A percentile compares a stretch with the other conserved stretches of the same genome.
Conservation (phyloP, 768 basidiomycete species). For the Leccinum disarticulatum region DNA sequence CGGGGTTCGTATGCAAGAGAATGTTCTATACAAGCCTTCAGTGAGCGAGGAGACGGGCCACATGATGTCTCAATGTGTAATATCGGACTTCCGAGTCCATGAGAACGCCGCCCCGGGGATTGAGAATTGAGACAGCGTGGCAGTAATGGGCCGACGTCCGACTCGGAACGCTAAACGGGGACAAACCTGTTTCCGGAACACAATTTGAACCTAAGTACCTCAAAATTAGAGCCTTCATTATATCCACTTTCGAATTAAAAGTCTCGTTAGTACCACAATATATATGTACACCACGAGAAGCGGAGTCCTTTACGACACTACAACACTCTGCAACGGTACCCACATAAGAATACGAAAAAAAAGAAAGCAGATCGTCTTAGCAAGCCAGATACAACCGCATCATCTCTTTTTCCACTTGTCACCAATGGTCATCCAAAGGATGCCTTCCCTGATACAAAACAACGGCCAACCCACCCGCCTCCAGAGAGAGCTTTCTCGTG, state of each 20-base stretch:
- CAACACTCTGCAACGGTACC: neutral
- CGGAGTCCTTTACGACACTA: neutral
- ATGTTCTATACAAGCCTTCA: neutral
- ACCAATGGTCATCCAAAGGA: neutral
- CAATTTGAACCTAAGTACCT: too few species aligned
- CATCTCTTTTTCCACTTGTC: conserved; percentile 11
- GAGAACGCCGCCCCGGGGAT: neutral
- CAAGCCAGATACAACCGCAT: neutral
- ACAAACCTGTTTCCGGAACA: neutral
- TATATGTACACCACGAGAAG: neutral
- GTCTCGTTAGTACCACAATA: neutral
- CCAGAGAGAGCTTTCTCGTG: conserved; percentile 12
- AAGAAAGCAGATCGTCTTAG: neutral
- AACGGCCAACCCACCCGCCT: conserved; percentile 25
- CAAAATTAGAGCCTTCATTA: neutral
- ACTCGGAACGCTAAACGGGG: too few species aligned
- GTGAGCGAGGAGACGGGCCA: neutral
- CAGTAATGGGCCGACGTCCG: neutral
- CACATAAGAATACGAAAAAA: neutral
- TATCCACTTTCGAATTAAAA: neutral
- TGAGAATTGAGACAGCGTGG: neutral
- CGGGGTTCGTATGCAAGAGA: neutral
- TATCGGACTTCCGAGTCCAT: neutral
- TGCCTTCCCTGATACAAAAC: conserved; percentile 1
- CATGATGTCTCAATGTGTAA: neutral